phyloP scores from a whole-genome alignment of 2,329 filamentous ascomycete species.

The Domatiomyces catenatus region DNA sequence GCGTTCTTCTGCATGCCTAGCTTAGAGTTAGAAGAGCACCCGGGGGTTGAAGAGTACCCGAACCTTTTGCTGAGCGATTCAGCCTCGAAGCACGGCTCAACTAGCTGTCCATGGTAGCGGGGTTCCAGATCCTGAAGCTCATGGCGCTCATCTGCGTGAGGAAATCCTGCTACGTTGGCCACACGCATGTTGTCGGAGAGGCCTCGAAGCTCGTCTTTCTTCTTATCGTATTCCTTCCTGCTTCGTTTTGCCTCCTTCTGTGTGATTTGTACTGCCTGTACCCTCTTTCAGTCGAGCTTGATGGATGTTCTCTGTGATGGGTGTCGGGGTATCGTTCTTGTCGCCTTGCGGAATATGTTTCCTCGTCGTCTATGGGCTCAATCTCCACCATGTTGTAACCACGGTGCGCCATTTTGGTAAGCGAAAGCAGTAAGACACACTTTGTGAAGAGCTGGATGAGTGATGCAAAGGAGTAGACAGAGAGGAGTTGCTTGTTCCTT shows the following conservation, averaged over 20 bases:
- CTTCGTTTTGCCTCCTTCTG: not conserved
- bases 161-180: not conserved
- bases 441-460: not conserved
- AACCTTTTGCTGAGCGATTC: not conserved
- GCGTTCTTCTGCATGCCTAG: not conserved
- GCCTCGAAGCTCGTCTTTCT: not conserved
- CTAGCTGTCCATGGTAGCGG: not conserved
- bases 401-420: not conserved
- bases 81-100: not conserved
- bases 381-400: not conserved
- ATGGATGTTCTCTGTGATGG: not conserved
- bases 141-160: not conserved
- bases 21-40: not conserved
- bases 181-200: too few species aligned
- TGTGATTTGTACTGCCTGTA: not conserved
- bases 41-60: not conserved
- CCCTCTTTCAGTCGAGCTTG: not conserved
- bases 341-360: not conserved
- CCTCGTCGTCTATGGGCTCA: not conserved
- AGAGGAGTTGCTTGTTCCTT: not conserved
- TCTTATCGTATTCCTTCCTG: not conserved
- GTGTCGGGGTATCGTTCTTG: not conserved
- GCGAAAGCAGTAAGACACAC: not conserved
- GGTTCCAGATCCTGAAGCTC: not conserved
- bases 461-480: not conserved